Conservation (phyloP, 139 green algal species). For the Auxenochlorella pyrenoidosa region DNA sequence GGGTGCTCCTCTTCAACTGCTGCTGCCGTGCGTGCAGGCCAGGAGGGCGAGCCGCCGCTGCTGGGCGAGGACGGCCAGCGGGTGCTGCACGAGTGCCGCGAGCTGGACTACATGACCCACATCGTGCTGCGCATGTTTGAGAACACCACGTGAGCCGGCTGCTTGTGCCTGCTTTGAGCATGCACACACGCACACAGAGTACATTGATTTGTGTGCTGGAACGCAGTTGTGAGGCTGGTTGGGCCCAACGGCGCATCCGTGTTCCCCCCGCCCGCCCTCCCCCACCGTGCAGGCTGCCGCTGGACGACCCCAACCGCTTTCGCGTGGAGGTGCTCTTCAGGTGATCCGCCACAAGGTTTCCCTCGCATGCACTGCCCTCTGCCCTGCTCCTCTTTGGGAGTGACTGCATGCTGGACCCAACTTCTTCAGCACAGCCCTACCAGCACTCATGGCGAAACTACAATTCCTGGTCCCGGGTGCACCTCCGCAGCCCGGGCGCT, state of each 20-base stretch:
- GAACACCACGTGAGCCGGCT: slow-evolving; percentile 75
- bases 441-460: no score
- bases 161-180: background rate
- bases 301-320: slow-evolving; percentile 83
- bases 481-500: slow-evolving; percentile 62
- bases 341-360: background rate
- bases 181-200: no score
- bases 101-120: slow-evolving; percentile 98
- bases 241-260: background rate
- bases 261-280: no score
- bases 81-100: slow-evolving; percentile 66
- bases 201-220: no score
- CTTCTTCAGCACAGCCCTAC: background rate
- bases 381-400: slow-evolving; percentile 33
- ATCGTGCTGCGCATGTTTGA: slow-evolving; percentile 98
- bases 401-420: slow-evolving; percentile 7
- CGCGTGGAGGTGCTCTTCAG: slow-evolving; percentile 43
- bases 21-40: background rate
- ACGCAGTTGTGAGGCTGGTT: no score
- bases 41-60: slow-evolving; percentile 35
- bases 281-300: slow-evolving; percentile 51
- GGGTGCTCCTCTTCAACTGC: background rate
- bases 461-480: no score
- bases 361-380: background rate
- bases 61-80: slow-evolving; percentile 43